Percentiles rank a stretch among this genome's conserved stretches.
Conservation (phyloP, 441 rosid species). For the Arabidopsis hybrid region DNA sequence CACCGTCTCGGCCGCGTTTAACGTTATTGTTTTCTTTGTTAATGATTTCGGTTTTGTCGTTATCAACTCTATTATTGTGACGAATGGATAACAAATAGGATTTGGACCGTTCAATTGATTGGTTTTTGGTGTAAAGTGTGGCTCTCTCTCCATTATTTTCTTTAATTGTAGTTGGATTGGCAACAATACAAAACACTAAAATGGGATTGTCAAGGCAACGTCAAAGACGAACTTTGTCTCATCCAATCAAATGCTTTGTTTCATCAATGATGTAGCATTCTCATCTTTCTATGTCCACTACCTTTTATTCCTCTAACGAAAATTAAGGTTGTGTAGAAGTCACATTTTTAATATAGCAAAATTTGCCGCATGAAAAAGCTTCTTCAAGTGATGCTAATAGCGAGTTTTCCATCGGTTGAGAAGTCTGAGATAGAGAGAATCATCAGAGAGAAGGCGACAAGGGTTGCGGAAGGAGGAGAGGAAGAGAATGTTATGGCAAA, state of each 20-base stretch:
- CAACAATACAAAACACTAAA: neutral
- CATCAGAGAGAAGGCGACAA: constrained; percentile 63
- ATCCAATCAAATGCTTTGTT: constrained; percentile 21
- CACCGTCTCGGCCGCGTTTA: constrained; percentile 44
- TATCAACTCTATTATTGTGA: constrained; percentile 43
- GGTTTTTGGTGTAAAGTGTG: constrained; percentile 33
- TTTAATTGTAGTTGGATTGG: neutral
- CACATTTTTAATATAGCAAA: neutral
- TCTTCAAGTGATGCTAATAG: constrained; percentile 61
- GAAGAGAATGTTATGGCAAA: constrained; percentile 54
- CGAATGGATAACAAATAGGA: constrained; percentile 37
- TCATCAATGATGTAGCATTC: neutral
- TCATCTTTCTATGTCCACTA: neutral
- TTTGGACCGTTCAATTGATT: constrained; percentile 40
- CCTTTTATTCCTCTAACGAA: neutral
- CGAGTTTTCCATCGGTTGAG: constrained; percentile 74
- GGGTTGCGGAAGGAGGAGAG: constrained; percentile 63
- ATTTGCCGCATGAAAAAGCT: constrained; percentile 27
- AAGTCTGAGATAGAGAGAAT: constrained; percentile 62
- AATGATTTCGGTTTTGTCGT: constrained; percentile 56
- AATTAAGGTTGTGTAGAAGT: neutral
- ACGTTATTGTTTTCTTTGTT: constrained; percentile 49
- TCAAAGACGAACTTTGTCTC: constrained; percentile 19
- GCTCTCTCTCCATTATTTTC: constrained; percentile 30
- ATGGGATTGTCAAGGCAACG: constrained; percentile 10